Conservation (phyloP, 2,329 filamentous ascomycete genomes). For the Pseudogymnoascus sp. region DNA sequence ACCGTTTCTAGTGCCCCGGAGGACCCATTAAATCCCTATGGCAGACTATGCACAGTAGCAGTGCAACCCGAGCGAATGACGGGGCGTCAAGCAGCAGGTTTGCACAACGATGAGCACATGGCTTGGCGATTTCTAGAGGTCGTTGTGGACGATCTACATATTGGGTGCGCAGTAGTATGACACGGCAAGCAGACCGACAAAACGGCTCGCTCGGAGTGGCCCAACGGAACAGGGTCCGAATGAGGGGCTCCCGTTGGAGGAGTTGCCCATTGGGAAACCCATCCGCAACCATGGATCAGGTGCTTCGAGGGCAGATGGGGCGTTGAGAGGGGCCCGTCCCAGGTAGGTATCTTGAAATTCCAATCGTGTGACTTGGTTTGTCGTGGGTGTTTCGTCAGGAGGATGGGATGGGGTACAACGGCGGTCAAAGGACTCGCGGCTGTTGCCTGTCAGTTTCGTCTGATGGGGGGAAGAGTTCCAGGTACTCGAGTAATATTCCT, state of each 20-base stretch:
- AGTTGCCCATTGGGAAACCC: not conserved
- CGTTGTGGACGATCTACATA: not conserved
- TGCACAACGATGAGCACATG: not conserved
- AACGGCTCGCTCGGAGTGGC: not conserved
- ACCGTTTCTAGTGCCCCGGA: not conserved
- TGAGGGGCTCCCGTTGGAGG: slow-evolving; percentile 3
- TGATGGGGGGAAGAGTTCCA: not conserved
- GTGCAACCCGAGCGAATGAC: not conserved
- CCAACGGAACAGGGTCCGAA: slow-evolving; percentile 4
- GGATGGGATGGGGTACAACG: not conserved
- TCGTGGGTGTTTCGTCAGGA: not conserved
- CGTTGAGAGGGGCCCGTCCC: not conserved
- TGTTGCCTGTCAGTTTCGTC: slow-evolving; percentile 9
- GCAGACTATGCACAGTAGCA: not conserved
- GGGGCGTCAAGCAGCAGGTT: not conserved
- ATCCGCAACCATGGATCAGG: not conserved
- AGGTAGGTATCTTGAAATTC: not conserved
- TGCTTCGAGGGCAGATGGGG: not conserved
- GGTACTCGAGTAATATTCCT: slow-evolving; percentile 1
- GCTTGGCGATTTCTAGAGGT: not conserved
- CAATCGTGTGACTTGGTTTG: slow-evolving; percentile 1
- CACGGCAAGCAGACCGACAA: not conserved
- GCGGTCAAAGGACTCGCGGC: not conserved
- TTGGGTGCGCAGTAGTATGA: not conserved
- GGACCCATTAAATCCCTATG: not conserved